A percentile compares a stretch with the other conserved stretches of the same genome.
These are phyloP conservation scores for Chamaecyparis obtusa DNA, from an alignment of 75 land plant genomes.

Conservation along the genomic window DNA sequence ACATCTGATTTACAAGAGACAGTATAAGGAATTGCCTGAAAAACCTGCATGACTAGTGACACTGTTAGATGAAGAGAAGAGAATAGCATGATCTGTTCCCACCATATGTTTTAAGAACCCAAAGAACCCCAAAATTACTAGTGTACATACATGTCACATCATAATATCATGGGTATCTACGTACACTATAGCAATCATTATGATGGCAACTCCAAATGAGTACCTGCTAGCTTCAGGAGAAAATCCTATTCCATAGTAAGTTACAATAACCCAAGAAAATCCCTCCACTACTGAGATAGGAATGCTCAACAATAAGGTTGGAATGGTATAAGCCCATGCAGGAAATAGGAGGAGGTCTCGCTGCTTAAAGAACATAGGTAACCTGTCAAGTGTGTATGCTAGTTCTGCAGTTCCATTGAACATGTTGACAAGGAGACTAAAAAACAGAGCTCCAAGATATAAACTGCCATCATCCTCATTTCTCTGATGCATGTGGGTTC, in stretches of 20 bases:
- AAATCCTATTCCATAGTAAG: constrained; percentile 32
- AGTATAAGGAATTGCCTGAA: constrained; percentile 51
- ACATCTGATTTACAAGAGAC: constrained; percentile 59
- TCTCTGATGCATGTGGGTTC: constrained; percentile 22
- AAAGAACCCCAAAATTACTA: background rate
- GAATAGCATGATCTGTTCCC: background rate
- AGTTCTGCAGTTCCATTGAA: constrained; percentile 36
- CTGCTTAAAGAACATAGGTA: constrained; percentile 28
- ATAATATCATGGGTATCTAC: too few species aligned
- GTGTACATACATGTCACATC: too few species aligned
- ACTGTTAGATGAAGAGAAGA: background rate
- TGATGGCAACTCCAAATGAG: background rate
- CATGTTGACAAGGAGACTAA: constrained; percentile 20
- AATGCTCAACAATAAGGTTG: constrained; percentile 22
- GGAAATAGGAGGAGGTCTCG: constrained; percentile 19
- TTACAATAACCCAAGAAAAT: constrained; percentile 19
- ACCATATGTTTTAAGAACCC: background rate
- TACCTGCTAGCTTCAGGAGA: constrained; percentile 31
- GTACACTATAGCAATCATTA: background rate
- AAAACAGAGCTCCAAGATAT: constrained; percentile 31
- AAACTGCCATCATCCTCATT: constrained; percentile 11
- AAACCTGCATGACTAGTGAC: constrained; percentile 30
- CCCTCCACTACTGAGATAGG: constrained; percentile 32
- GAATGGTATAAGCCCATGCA: constrained; percentile 24
- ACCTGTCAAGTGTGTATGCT: constrained; percentile 24